These are phyloP conservation scores for Bathelium albidoporum DNA, from an alignment of 495 filamentous ascomycete species.

Conservation along the genomic window DNA sequence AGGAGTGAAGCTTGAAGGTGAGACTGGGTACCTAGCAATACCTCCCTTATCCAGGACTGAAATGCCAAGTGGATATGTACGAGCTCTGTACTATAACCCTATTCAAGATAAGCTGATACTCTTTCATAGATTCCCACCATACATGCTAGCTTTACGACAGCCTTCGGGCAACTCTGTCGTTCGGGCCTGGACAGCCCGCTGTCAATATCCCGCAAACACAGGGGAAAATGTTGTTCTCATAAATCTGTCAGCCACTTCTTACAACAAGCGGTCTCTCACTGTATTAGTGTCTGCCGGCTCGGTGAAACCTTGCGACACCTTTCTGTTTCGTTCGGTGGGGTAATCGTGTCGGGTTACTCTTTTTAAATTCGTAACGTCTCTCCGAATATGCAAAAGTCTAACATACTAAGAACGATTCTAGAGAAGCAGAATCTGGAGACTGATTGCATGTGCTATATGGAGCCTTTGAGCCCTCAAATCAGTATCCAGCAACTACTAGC, in stretches of 20 bases:
- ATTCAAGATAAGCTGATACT: too few species aligned
- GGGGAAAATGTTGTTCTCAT: neutral
- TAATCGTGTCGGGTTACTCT: neutral
- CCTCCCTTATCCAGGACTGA: neutral
- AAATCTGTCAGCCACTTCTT: neutral
- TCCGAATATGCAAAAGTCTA: neutral
- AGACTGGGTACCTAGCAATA: neutral
- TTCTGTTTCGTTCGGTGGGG: neutral
- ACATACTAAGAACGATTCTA: too few species aligned
- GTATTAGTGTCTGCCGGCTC: neutral
- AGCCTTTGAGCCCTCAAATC: too few species aligned
- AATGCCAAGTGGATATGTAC: neutral
- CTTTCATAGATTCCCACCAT: too few species aligned
- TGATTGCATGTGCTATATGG: too few species aligned
- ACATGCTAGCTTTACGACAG: too few species aligned
- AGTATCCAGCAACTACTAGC: too few species aligned
- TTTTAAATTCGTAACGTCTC: neutral
- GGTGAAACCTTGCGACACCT: neutral
- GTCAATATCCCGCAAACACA: too few species aligned
- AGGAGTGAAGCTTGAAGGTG: neutral
- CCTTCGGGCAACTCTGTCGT: too few species aligned
- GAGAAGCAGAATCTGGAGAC: too few species aligned
- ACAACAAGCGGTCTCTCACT: neutral
- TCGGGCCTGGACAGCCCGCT: too few species aligned
- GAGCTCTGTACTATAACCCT: too few species aligned